Base-by-base conservation (phyloP, 805 yeast genomes). In the Jamesozyma lodderae region DNA sequence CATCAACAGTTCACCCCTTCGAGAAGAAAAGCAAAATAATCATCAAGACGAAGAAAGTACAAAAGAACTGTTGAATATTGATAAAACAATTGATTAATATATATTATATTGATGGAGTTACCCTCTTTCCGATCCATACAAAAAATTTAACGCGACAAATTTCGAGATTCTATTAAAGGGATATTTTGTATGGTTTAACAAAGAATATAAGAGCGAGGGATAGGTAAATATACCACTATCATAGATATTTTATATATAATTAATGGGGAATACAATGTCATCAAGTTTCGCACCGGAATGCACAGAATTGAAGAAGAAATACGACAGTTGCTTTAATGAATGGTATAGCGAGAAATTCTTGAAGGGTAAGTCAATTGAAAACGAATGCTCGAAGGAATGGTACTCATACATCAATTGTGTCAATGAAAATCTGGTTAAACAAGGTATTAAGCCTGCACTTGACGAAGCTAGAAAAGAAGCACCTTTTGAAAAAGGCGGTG, bases 211-310 rank as follows among this genome's bases (percentile, higher is more conserved):
- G 25, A 23, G 25, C 25, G 11, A 11, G 25, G 25, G 10, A 9
- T 23, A 23, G 10, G 11, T 23, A 23, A 9, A 23, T 23, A 23
- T 11, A 23, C 25, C 8, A 8, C 11, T 8, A n/a, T 26, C 11
- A 26, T 24, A 22, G 10, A 10, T 10, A 7, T 22, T 7, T 22
- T 22, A 22, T n/a, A 25, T 15, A 27, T 14, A 10, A 14, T 6
- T 17, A 16, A 79, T 80, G 86, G 87, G 87, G 36, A 78, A 77
- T 61, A 59, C 68, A 37, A 74, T 82, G 82, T 80, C 88, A 14
- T 70, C 94, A 6, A 86, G 95, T 43, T 83, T 92, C 69, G 97
- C 98, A 26, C 96, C 96, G 19, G 97, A 92, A 64, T 92, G 98
- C 63, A 85, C 94, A 17, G 82, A 77, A 25, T 73, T 81, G 41